Evolutionary conservation across 768 basidiomycete species (phyloP).

Genomic region (Termitomyces sp.): DNA sequence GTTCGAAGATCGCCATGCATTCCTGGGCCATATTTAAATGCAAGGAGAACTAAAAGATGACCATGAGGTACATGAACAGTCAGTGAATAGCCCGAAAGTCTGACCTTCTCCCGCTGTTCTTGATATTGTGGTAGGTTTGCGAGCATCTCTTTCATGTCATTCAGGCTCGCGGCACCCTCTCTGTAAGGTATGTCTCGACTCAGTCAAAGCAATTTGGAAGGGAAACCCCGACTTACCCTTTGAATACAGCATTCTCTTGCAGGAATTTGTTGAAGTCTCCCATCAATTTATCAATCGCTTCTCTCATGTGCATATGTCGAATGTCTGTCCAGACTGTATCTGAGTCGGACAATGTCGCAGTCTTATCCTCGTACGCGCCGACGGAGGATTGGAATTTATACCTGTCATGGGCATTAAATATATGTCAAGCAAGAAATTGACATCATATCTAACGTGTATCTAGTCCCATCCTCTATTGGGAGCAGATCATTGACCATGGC

Average conservation of each 20-base stretch:
- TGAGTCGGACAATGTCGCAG: conserved; percentile 75
- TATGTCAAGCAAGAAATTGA: not conserved
- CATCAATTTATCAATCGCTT: conserved; percentile 97
- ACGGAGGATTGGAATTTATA: conserved; percentile 91
- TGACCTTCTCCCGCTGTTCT: conserved; percentile 89
- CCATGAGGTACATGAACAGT: not conserved
- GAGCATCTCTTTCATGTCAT: conserved; percentile 99
- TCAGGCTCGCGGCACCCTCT: conserved; percentile 79
- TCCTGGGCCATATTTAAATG: conserved; percentile 98
- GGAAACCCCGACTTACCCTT: conserved; percentile 51
- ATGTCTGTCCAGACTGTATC: conserved; percentile 91
- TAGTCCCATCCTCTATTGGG: conserved; percentile 78
- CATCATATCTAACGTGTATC: conserved; percentile 65
- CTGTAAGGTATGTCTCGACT: conserved; percentile 25
- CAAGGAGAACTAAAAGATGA: conserved; percentile 72
- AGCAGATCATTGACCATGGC: conserved; percentile 97
- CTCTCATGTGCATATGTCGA: conserved; percentile 98
- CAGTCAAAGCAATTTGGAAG: not conserved
- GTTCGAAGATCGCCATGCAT: conserved; percentile 92
- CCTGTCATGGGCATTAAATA: conserved; percentile 30
- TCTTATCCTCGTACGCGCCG: conserved; percentile 85
- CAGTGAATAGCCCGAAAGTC: conserved; percentile 5
- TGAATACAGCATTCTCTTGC: conserved; percentile 91
- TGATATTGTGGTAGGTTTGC: conserved; percentile 92
- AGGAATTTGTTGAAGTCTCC: conserved; percentile 92